phyloP scores from a whole-genome alignment of 257 asterid genomes.

The Solanum sparsipilum region DNA sequence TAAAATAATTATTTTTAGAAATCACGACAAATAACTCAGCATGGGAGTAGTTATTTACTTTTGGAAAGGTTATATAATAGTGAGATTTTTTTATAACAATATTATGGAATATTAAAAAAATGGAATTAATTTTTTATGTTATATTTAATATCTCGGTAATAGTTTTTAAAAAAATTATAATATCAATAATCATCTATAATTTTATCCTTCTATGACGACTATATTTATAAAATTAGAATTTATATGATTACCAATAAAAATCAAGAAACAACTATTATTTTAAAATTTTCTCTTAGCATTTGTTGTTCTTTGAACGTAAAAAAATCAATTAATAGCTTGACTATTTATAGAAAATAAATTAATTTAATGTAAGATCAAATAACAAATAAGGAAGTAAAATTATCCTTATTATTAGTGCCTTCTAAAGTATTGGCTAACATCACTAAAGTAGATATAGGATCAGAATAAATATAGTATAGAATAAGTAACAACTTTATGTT shows the following conservation, averaged over 20 bases:
- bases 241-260: neutral
- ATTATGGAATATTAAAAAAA: neutral
- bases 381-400: neutral
- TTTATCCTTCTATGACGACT: neutral
- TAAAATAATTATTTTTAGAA: too few relatives aligned
- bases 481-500: neutral
- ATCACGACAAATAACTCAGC: neutral
- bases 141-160: neutral
- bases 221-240: too few relatives aligned
- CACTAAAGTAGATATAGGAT: neutral
- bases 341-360: neutral
- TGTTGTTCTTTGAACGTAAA: neutral
- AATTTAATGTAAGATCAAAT: neutral
- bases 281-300: neutral
- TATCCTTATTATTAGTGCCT: neutral
- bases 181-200: neutral
- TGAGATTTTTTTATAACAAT: neutral
- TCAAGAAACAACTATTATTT: neutral
- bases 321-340: neutral
- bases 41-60: neutral
- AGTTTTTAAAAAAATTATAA: neutral
- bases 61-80: neutral
- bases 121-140: neutral
- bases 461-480: neutral
- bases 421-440: neutral